A percentile compares a stretch with the other conserved stretches of the same genome.
Evolutionary conservation across 805 yeast species (phyloP).

Genomic region (Saccharomycopsis microspora): DNA sequence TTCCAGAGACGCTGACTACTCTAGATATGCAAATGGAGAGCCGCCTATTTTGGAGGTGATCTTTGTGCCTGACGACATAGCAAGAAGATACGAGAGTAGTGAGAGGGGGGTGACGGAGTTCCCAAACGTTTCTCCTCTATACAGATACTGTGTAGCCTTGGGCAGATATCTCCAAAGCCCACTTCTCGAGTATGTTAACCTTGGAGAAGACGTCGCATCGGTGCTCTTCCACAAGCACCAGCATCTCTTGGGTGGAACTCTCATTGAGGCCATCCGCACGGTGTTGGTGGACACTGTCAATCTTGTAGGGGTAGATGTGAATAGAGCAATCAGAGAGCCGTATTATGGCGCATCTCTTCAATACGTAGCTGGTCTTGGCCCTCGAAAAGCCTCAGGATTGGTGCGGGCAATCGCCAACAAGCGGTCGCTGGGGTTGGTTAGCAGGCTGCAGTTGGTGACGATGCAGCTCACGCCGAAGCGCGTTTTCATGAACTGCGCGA

Average conservation of each 20-base stretch:
- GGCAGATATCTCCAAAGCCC: constrained; percentile 93
- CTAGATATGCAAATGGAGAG: constrained; percentile 18
- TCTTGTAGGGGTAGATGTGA: constrained; percentile 87
- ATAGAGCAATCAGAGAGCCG: constrained; percentile 71
- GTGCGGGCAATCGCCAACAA: constrained; percentile 61
- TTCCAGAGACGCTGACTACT: constrained; percentile 20
- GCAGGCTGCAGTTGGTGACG: constrained; percentile 75
- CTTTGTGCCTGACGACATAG: constrained; percentile 90
- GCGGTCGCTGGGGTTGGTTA: constrained; percentile 48
- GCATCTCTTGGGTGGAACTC: constrained; percentile 51
- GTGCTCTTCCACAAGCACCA: constrained; percentile 67
- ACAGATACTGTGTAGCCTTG: constrained; percentile 76
- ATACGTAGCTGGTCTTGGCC: constrained; percentile 86
- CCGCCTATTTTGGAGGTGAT: constrained; percentile 56
- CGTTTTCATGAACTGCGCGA: constrained; percentile 84
- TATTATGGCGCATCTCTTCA: constrained; percentile 63
- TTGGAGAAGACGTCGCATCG: constrained; percentile 64
- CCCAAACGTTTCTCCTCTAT: constrained; percentile 72
- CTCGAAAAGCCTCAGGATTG: constrained; percentile 85
- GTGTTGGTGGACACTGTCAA: constrained; percentile 85
- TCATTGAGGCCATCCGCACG: constrained; percentile 56
- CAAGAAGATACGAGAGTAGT: constrained; percentile 76
- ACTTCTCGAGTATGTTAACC: constrained; percentile 74
- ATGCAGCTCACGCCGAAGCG: constrained; percentile 67
- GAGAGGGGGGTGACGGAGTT: constrained; percentile 65